Percentiles rank a stretch among this genome's conserved stretches.
Evolutionary conservation across 148 eudicot species (phyloP).

Genomic region (Fagopyrum homotropicum): DNA sequence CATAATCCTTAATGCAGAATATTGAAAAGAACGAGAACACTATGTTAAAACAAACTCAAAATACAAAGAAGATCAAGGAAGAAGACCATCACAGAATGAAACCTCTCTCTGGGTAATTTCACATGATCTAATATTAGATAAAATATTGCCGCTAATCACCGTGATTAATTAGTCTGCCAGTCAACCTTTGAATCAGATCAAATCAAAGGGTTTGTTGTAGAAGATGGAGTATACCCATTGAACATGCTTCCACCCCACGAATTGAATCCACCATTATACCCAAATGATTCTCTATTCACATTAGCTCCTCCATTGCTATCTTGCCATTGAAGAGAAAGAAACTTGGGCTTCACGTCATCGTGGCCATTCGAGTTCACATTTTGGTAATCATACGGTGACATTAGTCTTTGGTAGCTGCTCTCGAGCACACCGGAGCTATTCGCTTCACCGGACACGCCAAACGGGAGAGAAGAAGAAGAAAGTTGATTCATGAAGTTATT

Average conservation of each 20-base stretch:
- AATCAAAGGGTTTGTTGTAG: slow-evolving; percentile 48
- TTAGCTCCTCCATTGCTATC: slow-evolving; percentile 30
- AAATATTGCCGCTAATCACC: not conserved
- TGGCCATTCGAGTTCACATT: slow-evolving; percentile 3
- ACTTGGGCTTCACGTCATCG: slow-evolving; percentile 74
- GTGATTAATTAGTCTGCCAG: not conserved
- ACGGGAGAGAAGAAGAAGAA: slow-evolving; percentile 18
- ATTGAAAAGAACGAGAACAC: not conserved
- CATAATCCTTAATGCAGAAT: not conserved
- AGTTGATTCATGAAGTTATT: slow-evolving; percentile 17
- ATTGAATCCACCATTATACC: slow-evolving; percentile 27
- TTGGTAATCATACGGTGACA: slow-evolving; percentile 29
- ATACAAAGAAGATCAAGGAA: slow-evolving; percentile 1
- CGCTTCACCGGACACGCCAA: slow-evolving; percentile 40
- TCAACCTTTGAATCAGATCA: slow-evolving; percentile 26
- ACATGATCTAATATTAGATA: not conserved
- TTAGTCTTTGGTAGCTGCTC: slow-evolving; percentile 30
- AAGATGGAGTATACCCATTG: slow-evolving; percentile 55
- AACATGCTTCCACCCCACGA: slow-evolving; percentile 48
- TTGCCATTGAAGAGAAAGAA: slow-evolving; percentile 73
- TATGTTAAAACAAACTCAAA: not conserved
- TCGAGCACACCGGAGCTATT: slow-evolving; percentile 16
- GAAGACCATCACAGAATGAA: slow-evolving; percentile 5
- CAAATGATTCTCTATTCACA: slow-evolving; percentile 36
- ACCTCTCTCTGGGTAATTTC: not conserved